Conservation (phyloP, 2,329 filamentous ascomycete species). For the Akanthomyces muscarius region DNA sequence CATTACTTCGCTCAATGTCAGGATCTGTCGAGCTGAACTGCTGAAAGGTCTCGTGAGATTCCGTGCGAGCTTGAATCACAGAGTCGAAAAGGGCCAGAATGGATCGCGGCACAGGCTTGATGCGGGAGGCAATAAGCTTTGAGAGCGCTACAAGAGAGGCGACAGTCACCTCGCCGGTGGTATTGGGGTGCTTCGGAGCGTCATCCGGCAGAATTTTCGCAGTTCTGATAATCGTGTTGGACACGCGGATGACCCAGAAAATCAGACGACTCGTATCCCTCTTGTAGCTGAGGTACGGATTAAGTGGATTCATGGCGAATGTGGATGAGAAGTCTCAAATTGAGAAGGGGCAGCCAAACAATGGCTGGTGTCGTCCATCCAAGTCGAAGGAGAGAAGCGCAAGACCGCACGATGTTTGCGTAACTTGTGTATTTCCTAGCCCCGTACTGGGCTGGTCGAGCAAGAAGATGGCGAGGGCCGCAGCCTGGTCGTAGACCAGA, state of each 20-base stretch:
- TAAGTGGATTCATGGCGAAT: not conserved
- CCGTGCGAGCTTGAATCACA: conserved; percentile 34
- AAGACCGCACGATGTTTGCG: not conserved
- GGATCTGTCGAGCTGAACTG: conserved; percentile 32
- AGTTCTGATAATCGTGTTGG: conserved; percentile 1
- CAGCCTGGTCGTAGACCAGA: not conserved
- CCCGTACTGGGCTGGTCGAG: not conserved
- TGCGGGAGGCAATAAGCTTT: conserved; percentile 37
- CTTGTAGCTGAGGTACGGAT: conserved; percentile 2
- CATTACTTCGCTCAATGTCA: conserved; percentile 36
- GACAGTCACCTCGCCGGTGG: conserved; percentile 26
- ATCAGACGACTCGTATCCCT: conserved; percentile 2
- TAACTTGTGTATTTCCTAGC: not conserved
- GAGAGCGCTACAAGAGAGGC: conserved; percentile 35
- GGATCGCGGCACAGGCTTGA: conserved; percentile 28
- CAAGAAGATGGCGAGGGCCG: not conserved
- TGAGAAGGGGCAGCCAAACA: no score
- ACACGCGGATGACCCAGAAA: not conserved
- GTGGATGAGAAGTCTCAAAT: not conserved
- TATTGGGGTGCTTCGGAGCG: not conserved
- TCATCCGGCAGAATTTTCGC: not conserved
- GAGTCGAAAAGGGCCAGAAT: conserved; percentile 36
- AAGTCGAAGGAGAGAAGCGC: not conserved
- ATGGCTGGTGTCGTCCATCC: not conserved
- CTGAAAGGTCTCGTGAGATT: conserved; percentile 29